A percentile compares a stretch with the other conserved stretches of the same genome.
phyloP scores from a whole-genome alignment of 208 protist genomes.

The Sergeia podlipaevii region DNA sequence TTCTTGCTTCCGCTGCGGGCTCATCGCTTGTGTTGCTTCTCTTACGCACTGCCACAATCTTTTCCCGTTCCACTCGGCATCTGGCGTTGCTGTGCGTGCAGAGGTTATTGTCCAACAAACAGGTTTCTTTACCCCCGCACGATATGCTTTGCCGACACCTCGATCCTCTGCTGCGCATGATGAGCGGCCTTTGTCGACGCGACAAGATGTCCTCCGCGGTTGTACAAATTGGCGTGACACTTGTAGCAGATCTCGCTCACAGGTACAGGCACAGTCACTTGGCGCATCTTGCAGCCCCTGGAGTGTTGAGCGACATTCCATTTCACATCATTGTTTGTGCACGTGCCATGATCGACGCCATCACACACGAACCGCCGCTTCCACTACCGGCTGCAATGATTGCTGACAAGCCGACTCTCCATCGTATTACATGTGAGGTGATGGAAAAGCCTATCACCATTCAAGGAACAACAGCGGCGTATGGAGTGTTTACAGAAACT shows the following conservation, averaged over 20 bases:
- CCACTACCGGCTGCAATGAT: slow-evolving; percentile 62
- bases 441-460: slow-evolving; percentile 1
- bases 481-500: slow-evolving; percentile 52
- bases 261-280: slow-evolving; percentile 58
- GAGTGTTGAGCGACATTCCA: slow-evolving; percentile 44
- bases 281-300: slow-evolving; percentile 13
- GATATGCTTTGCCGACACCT: slow-evolving; percentile 48
- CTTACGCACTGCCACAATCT: slow-evolving; percentile 60
- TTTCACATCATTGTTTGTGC: slow-evolving; percentile 69
- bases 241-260: slow-evolving; percentile 71
- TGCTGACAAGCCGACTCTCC: slow-evolving; percentile 22
- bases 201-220: slow-evolving; percentile 64
- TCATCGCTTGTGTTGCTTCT: slow-evolving; percentile 53
- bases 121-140: slow-evolving; percentile 54
- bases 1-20: slow-evolving; percentile 47
- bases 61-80: slow-evolving; percentile 62
- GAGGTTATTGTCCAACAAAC: slow-evolving; percentile 50
- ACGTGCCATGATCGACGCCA: slow-evolving; percentile 37
- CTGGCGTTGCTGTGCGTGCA: slow-evolving; percentile 66
- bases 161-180: slow-evolving; percentile 60
- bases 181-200: slow-evolving; percentile 60
- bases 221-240: slow-evolving; percentile 79
- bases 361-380: slow-evolving; percentile 57
- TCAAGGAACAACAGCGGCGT: slow-evolving; percentile 22
- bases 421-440: slow-evolving; percentile 55